phyloP scores from a whole-genome alignment of 2,329 filamentous ascomycete genomes.

The Blumeria graminis region DNA sequence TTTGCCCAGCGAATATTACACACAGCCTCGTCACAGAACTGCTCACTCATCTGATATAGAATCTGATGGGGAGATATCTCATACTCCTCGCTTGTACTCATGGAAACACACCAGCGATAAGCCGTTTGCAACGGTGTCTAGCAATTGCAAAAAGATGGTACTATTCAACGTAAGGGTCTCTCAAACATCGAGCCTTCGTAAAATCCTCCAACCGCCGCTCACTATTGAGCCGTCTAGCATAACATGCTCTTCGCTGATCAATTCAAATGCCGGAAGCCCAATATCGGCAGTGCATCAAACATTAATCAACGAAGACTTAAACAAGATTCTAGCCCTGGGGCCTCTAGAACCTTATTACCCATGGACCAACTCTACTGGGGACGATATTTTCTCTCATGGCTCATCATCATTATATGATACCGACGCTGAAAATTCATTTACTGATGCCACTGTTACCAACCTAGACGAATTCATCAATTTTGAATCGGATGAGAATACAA shows the following conservation, averaged over 20 bases:
- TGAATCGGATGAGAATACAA: constrained; percentile 34
- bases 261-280: constrained; percentile 45
- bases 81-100: constrained; percentile 1
- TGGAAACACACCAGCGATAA: constrained; percentile 2
- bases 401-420: constrained; percentile 28
- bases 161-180: constrained; percentile 6
- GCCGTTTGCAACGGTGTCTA: constrained; percentile 3
- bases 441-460: constrained; percentile 20
- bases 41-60: constrained; percentile 13
- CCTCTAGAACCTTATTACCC: too few species aligned
- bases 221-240: not conserved
- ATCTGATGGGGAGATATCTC: constrained; percentile 12
- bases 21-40: constrained; percentile 3
- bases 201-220: not conserved
- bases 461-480: constrained; percentile 46
- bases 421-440: constrained; percentile 36
- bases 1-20: constrained; percentile 17
- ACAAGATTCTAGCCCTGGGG: too few species aligned
- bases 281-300: constrained; percentile 38
- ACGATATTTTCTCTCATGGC: constrained; percentile 17
- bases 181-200: not conserved
- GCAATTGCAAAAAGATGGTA: constrained; percentile 2
- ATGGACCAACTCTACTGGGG: not conserved
- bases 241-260: constrained; percentile 23
- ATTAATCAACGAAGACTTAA: too few species aligned